Evolutionary conservation across 176 grass and related monocot species (phyloP), one percentile per base, ranked within the genome.

Genomic region (Cocos nucifera): DNA sequence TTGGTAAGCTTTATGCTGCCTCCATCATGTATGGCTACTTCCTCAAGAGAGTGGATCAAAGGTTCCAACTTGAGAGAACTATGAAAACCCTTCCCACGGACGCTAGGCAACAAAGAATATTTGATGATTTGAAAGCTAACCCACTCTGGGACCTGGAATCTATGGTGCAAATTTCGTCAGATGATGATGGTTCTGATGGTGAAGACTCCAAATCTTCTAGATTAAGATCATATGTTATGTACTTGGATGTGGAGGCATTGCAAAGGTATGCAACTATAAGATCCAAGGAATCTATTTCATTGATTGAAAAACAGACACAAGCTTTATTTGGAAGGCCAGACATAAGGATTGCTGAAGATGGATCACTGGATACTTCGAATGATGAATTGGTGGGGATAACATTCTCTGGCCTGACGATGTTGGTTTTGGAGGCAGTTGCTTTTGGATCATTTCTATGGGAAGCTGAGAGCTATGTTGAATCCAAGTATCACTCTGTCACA

Each of bases 251-350:
- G 5, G 76, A 86, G 50, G 86, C 87, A 19, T 72, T 98, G 73
- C 93, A 89, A 29, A 78, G 73, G 39, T 98, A 92, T 16, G 93
- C 87, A 21, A 98, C 93, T 8, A 91, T 98, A 58, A 84, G 93
- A 61, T 98, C 93, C 0, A 91, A 88, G 57, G 93, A 92, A 58
- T 67, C 87, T 1, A 79, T 98, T 51, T 82, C 78, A 19, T 56
- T 98, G 62, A 98, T 98, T 15, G 93, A 98, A 72, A 92, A 98
- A 63, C 93, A 97, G 75, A 97, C 93, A 6, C 93, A 92, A 49
- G 84, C 87, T 4, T 73, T 98, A 49, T 98, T 92, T 88, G 93
- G 93, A 20, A 64, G 84, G 12, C 93, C 93, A 17, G 93, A 98
- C 70, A 92, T 98, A 51, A 87, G 81, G 23, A 63, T 98, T 14